These are phyloP conservation scores for Thalassia testudinum DNA, from an alignment of 116 monocot species.

Conservation along the genomic window DNA sequence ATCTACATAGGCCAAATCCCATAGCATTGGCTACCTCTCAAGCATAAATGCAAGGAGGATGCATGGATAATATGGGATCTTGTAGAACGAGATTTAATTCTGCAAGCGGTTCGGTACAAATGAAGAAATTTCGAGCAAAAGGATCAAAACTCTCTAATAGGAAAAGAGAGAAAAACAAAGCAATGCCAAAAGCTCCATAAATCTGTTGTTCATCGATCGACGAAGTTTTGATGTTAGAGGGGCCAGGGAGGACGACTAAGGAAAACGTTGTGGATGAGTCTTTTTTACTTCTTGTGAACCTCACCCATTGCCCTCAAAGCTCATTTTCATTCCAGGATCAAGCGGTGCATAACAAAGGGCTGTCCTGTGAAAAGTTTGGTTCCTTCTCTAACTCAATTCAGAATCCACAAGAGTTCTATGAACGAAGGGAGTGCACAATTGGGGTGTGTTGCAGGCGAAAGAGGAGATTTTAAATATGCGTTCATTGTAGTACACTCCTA, in stretches of 20 bases:
- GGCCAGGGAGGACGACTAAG: constrained; percentile 2
- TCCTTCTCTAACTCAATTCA: too few relatives aligned
- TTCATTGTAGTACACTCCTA: too few relatives aligned
- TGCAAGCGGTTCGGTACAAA: constrained; percentile 2
- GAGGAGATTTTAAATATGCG: too few relatives aligned
- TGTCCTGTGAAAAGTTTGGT: constrained; percentile 11
- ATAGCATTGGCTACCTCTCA: too few relatives aligned
- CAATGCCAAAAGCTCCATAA: too few relatives aligned
- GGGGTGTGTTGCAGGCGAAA: constrained; percentile 13
- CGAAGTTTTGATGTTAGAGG: constrained; percentile 1
- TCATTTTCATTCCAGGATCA: too few relatives aligned
- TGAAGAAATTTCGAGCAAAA: constrained; percentile 21
- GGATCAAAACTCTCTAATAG: constrained; percentile 18
- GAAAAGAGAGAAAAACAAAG: constrained; percentile 15
- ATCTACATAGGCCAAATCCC: constrained; percentile 3
- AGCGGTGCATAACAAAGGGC: constrained; percentile 5
- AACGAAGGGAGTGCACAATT: too few relatives aligned
- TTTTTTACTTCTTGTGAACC: constrained; percentile 8
- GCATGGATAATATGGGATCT: too few relatives aligned
- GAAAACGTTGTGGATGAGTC: constrained; percentile 7
- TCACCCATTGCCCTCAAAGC: not conserved
- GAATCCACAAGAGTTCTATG: too few relatives aligned
- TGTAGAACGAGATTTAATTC: too few relatives aligned
- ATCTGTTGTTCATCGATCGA: constrained; percentile 12
- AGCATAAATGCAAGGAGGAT: too few relatives aligned